Evolutionary conservation across 208 protist species (phyloP).

Genomic region (Naegleria fowleri): DNA sequence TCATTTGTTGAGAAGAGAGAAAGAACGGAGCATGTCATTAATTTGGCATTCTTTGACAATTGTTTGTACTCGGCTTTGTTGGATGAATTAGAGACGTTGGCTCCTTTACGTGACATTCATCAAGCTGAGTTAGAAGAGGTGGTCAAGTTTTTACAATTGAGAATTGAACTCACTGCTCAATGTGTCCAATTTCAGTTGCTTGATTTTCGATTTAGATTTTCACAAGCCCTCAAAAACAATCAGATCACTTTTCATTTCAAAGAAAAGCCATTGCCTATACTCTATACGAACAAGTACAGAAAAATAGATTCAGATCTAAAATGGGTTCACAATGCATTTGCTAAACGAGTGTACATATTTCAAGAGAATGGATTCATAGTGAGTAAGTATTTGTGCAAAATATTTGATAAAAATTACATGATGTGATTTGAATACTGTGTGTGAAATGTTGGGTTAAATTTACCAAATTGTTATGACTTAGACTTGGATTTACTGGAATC

Average conservation of each 20-base stretch:
- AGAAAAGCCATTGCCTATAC: no score
- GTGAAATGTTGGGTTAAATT: no score
- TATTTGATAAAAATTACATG: no score
- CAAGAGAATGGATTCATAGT: no score
- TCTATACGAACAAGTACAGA: no score
- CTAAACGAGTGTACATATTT: no score
- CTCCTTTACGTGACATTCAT: background rate
- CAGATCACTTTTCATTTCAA: background rate
- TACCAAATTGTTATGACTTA: no score
- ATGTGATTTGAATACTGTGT: no score
- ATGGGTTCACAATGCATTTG: no score
- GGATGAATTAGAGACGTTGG: background rate
- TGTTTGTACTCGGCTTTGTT: background rate
- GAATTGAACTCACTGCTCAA: background rate
- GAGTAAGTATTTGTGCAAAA: no score
- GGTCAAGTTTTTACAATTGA: background rate
- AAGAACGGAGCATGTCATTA: background rate
- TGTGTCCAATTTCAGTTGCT: background rate
- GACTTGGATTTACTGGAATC: no score
- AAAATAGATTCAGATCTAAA: no score
- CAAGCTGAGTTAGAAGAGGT: background rate
- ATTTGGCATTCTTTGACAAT: background rate
- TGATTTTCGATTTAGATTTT: conserved; percentile 20
- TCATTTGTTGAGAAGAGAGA: background rate
- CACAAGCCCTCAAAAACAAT: background rate